Evolutionary conservation across 2,329 filamentous ascomycete species (phyloP).

Genomic region (Huntiella decipiens): DNA sequence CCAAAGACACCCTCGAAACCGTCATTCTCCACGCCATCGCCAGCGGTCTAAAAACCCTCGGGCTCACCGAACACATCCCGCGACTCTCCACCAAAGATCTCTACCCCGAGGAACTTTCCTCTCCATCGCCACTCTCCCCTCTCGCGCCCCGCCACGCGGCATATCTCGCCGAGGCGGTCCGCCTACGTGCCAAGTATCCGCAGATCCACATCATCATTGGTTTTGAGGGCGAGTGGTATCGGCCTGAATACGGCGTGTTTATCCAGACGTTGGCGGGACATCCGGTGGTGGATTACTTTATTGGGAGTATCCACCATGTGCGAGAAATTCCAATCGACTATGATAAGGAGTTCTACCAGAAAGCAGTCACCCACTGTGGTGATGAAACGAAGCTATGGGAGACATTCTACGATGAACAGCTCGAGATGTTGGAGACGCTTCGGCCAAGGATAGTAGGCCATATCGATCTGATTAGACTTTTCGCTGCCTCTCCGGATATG

Average conservation of each 20-base stretch:
- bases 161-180: conserved; percentile 58
- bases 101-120: conserved; percentile 61
- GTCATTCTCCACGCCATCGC: conserved; percentile 62
- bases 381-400: conserved; percentile 56
- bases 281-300: conserved; percentile 65
- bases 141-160: conserved; percentile 31
- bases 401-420: conserved; percentile 77
- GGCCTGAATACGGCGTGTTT: conserved; percentile 38
- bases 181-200: conserved; percentile 47
- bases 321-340: conserved; percentile 78
- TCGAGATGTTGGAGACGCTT: conserved; percentile 54
- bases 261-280: conserved; percentile 41
- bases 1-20: conserved; percentile 66
- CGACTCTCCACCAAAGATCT: conserved; percentile 54
- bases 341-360: conserved; percentile 45
- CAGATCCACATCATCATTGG: conserved; percentile 65
- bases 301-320: conserved; percentile 85
- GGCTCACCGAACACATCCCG: conserved; percentile 89
- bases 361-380: conserved; percentile 26
- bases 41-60: conserved; percentile 64
- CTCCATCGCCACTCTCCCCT: conserved; percentile 15
- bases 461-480: conserved; percentile 75
- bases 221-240: conserved; percentile 88
- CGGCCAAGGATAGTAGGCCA: conserved; percentile 71
- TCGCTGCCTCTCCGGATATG: conserved; percentile 48